Evolutionary conservation across 257 asterid species (phyloP).

Genomic region (Solanum acaule): DNA sequence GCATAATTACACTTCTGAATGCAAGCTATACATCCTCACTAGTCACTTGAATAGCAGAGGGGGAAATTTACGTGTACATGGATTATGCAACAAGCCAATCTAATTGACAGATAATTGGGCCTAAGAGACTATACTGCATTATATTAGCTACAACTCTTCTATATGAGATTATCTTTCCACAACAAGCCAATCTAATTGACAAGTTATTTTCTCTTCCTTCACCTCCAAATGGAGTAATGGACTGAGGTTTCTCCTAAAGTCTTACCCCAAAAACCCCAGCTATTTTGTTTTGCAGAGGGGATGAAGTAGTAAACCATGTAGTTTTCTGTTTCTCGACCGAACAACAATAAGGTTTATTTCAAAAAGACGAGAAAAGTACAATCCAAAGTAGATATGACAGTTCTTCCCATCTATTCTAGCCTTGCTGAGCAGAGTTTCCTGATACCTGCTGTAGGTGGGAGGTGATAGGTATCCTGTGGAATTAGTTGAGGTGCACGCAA

Average conservation of each 20-base stretch:
- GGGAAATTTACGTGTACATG: not conserved
- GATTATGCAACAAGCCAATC: not conserved
- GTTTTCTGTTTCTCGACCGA: not conserved
- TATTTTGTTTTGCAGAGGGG: not conserved
- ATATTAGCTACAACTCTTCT: not conserved
- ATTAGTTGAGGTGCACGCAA: not conserved
- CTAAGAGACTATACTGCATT: not conserved
- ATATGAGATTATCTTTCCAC: not conserved
- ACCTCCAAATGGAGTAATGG: not conserved
- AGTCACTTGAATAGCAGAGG: not conserved
- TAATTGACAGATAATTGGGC: not conserved
- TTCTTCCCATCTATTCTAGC: not conserved
- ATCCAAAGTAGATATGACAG: not conserved
- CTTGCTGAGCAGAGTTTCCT: not conserved
- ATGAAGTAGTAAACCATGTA: not conserved
- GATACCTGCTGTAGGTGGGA: not conserved
- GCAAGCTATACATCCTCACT: not conserved
- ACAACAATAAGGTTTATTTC: not conserved
- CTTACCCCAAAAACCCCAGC: not conserved
- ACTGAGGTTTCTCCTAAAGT: not conserved
- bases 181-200: no score
- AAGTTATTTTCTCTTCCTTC: not conserved
- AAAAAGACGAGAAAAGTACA: not conserved
- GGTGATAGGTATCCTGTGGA: not conserved
- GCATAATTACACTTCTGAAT: not conserved